These are phyloP conservation scores for Fusarium abutilonis DNA, from an alignment of 2,329 filamentous ascomycete species.

Conservation along the genomic window DNA sequence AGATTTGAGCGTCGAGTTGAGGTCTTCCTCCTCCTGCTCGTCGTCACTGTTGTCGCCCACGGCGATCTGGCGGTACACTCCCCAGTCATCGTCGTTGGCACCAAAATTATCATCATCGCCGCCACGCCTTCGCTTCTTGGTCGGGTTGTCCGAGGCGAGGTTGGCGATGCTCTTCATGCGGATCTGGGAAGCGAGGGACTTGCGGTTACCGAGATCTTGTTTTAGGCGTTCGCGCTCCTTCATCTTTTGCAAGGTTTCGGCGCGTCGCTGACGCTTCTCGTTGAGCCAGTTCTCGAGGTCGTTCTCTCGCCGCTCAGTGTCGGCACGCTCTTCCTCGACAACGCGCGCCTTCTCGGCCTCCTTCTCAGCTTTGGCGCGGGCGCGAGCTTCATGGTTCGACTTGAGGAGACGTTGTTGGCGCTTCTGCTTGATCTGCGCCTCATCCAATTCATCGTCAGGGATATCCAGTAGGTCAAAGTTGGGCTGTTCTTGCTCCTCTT, in stretches of 20 bases:
- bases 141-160: constrained; percentile 86
- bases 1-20: constrained; percentile 74
- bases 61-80: constrained; percentile 92
- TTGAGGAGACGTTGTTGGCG: constrained; percentile 92
- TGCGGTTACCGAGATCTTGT: constrained; percentile 93
- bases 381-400: constrained; percentile 91
- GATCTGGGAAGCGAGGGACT: constrained; percentile 94
- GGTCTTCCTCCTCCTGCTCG: constrained; percentile 91
- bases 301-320: constrained; percentile 83
- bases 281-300: constrained; percentile 88
- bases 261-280: constrained; percentile 79
- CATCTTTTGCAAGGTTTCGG: constrained; percentile 79
- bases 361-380: constrained; percentile 95
- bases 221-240: constrained; percentile 94
- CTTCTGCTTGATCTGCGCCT: constrained; percentile 90
- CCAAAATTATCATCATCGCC: constrained; percentile 97
- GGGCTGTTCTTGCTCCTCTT: constrained; percentile 83
- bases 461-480: constrained; percentile 89
- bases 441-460: constrained; percentile 91
- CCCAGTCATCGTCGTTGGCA: constrained; percentile 97
- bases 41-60: constrained; percentile 85
- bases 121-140: constrained; percentile 84
- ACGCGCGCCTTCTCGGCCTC: constrained; percentile 87
- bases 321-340: constrained; percentile 83
- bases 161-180: constrained; percentile 99